These are phyloP conservation scores for Aristolochia contorta DNA, from an alignment of 164 flowering plant genomes.

Conservation along the genomic window DNA sequence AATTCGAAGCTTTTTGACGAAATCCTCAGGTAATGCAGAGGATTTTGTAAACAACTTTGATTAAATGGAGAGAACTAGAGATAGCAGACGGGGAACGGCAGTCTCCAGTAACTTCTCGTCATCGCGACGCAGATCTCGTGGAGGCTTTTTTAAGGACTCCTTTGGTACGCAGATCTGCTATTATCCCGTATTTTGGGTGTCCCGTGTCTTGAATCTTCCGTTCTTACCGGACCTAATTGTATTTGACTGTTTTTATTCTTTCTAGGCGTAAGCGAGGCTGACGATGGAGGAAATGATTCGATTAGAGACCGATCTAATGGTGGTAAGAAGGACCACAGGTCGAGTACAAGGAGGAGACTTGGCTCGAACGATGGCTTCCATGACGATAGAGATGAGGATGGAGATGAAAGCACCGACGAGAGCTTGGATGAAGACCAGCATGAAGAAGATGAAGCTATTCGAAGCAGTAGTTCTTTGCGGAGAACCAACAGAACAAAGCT, in stretches of 20 bases:
- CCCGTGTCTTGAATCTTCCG: not conserved
- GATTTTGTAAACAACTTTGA: conserved; percentile 1
- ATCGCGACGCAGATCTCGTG: conserved; percentile 12
- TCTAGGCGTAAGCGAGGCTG: conserved; percentile 1
- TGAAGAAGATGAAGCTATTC: conserved; percentile 7
- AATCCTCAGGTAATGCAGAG: not conserved
- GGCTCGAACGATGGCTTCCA: conserved; percentile 5
- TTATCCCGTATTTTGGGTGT: too few species aligned
- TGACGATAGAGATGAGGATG: conserved; percentile 7
- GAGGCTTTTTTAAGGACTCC: not conserved
- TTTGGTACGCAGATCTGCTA: conserved; percentile 5
- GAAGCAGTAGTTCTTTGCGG: not conserved
- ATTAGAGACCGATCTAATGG: conserved; percentile 4
- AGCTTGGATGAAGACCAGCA: conserved; percentile 11
- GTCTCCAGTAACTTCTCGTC: conserved; percentile 6
- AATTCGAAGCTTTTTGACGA: not conserved
- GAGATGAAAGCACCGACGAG: not conserved
- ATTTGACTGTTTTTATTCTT: not conserved
- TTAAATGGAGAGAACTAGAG: conserved; percentile 13
- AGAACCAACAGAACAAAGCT: not conserved
- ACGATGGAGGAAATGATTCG: conserved; percentile 6
- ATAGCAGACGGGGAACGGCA: conserved; percentile 7
- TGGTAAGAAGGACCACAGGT: conserved; percentile 3
- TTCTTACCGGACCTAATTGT: not conserved
- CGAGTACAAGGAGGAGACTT: conserved; percentile 9